These are phyloP conservation scores for Erodium texanum DNA, from an alignment of 441 rosid genomes.

Conservation along the genomic window DNA sequence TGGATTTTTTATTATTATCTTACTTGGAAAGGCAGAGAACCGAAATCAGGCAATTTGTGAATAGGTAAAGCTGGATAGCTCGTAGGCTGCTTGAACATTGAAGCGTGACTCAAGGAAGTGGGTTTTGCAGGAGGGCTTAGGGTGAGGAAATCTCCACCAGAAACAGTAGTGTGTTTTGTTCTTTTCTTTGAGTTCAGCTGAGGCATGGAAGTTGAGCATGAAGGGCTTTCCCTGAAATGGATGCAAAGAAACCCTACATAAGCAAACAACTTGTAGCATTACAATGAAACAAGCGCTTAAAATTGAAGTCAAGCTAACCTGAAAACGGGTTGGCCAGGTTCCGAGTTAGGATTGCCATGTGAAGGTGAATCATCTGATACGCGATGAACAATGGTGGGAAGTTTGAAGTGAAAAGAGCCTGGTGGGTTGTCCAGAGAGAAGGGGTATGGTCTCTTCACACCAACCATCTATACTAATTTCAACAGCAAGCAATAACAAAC, in stretches of 20 bases:
- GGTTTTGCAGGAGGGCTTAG: constrained; percentile 29
- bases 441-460: constrained; percentile 47
- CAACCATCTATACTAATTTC: constrained; percentile 31
- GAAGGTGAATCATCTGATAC: constrained; percentile 28
- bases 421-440: constrained; percentile 32
- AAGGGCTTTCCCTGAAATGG: constrained; percentile 2
- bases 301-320: not conserved
- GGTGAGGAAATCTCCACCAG: constrained; percentile 36
- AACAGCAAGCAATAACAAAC: not conserved
- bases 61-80: constrained; percentile 19
- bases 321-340: not conserved
- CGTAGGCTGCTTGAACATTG: constrained; percentile 21
- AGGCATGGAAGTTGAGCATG: constrained; percentile 21
- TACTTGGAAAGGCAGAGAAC: constrained; percentile 31
- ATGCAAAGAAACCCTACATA: not conserved
- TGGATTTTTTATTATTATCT: constrained; percentile 14
- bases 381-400: constrained; percentile 23
- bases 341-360: constrained; percentile 17
- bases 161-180: constrained; percentile 10
- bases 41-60: constrained; percentile 21
- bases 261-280: not conserved
- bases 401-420: constrained; percentile 24
- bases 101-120: constrained; percentile 7
- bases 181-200: constrained; percentile 25
- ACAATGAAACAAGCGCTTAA: not conserved